A percentile compares a stretch with the other conserved stretches of the same genome.
phyloP scores from a whole-genome alignment of 148 eudicot genomes.

The Rhododendron ovatum region DNA sequence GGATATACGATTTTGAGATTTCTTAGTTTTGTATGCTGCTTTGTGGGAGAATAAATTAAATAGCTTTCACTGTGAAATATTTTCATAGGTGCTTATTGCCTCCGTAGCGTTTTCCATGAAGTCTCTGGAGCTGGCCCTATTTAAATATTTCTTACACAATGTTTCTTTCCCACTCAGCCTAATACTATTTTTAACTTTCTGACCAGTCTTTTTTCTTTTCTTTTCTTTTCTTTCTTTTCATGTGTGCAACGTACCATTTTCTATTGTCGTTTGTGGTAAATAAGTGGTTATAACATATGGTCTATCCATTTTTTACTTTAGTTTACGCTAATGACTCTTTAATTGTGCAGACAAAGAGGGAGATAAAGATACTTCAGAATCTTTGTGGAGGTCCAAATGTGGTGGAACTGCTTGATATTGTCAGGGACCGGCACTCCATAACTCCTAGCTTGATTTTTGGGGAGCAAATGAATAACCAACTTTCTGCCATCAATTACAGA shows the following conservation, averaged over 20 bases:
- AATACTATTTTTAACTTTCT: background rate
- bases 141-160: background rate
- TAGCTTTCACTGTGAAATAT: background rate
- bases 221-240: background rate
- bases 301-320: background rate
- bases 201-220: too few relatives aligned
- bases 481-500: too few relatives aligned
- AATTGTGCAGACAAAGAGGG: slow-evolving; percentile 33
- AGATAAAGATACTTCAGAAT: slow-evolving; percentile 40
- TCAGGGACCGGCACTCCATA: slow-evolving; percentile 40
- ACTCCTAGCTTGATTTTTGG: slow-evolving; percentile 40
- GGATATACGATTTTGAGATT: background rate
- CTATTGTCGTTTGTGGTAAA: background rate
- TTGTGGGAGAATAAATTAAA: background rate
- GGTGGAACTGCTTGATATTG: slow-evolving; percentile 35
- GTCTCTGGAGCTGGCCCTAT: background rate
- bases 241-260: background rate
- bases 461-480: too few relatives aligned
- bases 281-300: background rate
- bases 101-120: background rate
- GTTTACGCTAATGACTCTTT: background rate
- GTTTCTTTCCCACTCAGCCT: background rate
- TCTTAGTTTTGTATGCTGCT: background rate
- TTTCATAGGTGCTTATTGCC: background rate
- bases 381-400: slow-evolving; percentile 39